phyloP scores from a whole-genome alignment of 2,329 filamentous ascomycete species.

The Calycina herbarum region DNA sequence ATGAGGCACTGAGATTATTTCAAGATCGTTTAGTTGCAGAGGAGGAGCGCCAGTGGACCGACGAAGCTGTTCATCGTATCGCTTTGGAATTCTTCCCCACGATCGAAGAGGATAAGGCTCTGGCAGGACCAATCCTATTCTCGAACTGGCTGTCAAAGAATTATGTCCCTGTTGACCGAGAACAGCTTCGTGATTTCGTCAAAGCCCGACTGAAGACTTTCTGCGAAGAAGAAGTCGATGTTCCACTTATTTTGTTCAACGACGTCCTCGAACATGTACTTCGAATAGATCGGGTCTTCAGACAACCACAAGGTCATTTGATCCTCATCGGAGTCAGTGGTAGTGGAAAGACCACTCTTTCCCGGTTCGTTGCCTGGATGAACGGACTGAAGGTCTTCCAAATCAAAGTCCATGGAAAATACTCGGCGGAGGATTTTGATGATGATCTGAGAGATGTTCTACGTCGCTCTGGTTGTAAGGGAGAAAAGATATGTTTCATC shows the following conservation, averaged over 20 bases:
- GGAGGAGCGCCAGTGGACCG: slow-evolving; percentile 93
- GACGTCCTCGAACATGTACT: slow-evolving; percentile 97
- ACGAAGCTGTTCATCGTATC: slow-evolving; percentile 81
- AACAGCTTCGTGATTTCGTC: slow-evolving; percentile 93
- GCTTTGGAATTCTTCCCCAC: slow-evolving; percentile 91
- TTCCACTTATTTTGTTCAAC: slow-evolving; percentile 98
- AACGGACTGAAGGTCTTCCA: slow-evolving; percentile 98
- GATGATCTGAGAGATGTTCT: slow-evolving; percentile 95
- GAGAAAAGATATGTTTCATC: slow-evolving; percentile 99
- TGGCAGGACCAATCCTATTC: slow-evolving; percentile 92
- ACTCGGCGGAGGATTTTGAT: slow-evolving; percentile 97
- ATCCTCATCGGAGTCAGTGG: slow-evolving; percentile 98
- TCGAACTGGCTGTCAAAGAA: slow-evolving; percentile 99
- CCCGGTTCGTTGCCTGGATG: slow-evolving; percentile 99
- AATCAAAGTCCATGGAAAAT: slow-evolving; percentile 99
- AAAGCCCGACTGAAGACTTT: slow-evolving; percentile 97
- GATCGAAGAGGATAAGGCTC: slow-evolving; percentile 85
- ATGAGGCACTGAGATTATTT: slow-evolving; percentile 94
- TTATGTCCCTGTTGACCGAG: slow-evolving; percentile 93
- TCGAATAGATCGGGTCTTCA: slow-evolving; percentile 97
- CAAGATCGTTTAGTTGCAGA: slow-evolving; percentile 95
- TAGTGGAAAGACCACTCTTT: slow-evolving; percentile 96
- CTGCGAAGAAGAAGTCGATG: slow-evolving; percentile 98
- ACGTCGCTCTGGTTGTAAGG: slow-evolving; percentile 91
- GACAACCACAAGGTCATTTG: slow-evolving; percentile 95